A percentile compares a stretch with the other conserved stretches of the same genome.
phyloP scores from a whole-genome alignment of 306 rosid species.

The Dalbergia cochinchinensis region DNA sequence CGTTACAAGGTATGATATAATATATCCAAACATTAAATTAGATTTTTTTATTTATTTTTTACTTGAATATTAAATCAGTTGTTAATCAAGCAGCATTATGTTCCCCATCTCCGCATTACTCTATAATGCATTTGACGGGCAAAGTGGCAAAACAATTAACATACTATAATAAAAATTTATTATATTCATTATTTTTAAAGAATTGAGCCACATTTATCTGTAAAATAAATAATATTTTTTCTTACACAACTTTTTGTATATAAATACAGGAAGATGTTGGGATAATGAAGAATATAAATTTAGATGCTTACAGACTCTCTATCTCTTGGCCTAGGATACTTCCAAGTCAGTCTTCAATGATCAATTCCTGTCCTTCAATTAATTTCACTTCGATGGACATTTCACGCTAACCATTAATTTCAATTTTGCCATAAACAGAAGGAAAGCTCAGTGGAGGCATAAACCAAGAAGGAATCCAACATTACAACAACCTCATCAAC shows the following conservation, averaged over 20 bases:
- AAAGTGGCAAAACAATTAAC: neutral
- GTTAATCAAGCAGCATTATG: neutral
- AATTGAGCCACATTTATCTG: too few relatives aligned
- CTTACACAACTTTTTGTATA: neutral
- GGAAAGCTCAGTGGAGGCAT: slow-evolving; percentile 66
- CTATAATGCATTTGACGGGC: neutral
- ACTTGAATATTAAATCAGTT: neutral
- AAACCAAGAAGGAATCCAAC: slow-evolving; percentile 59
- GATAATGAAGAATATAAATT: slow-evolving; percentile 61
- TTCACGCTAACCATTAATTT: neutral
- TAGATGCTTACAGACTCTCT: slow-evolving; percentile 72
- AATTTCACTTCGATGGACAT: neutral
- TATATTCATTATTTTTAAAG: neutral
- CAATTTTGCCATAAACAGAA: slow-evolving; percentile 37
- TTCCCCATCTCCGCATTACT: too few relatives aligned
- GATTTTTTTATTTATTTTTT: too few relatives aligned
- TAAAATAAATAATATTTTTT: too few relatives aligned
- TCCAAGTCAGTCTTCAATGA: slow-evolving; percentile 55
- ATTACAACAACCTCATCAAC: slow-evolving; percentile 66
- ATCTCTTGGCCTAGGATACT: slow-evolving; percentile 75
- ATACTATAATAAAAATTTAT: neutral
- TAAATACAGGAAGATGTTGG: slow-evolving; percentile 65
- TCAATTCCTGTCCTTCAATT: too few relatives aligned
- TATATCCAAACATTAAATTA: too few relatives aligned
- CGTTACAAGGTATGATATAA: slow-evolving; percentile 46